Evolutionary conservation across 805 yeast genomes (phyloP), one percentile per base, ranked within the genome.

Genomic region (Spathaspora girioi): DNA sequence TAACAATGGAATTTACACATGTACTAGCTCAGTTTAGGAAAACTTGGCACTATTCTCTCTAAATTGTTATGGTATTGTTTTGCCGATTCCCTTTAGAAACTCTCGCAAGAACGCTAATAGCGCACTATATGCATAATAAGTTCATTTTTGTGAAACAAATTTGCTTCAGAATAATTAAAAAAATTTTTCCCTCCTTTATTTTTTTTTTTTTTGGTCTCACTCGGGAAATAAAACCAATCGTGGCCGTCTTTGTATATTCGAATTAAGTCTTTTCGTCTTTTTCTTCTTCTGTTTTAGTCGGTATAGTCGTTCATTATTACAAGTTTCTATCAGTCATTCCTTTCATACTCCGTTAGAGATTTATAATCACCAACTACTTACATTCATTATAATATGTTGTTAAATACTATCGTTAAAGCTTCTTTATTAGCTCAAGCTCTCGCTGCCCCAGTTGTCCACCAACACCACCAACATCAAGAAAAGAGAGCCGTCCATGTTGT

Each of bases 361-460:
- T 26, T 29, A 45, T n/a, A 32, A 20, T 35, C 5, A 35, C 38
- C 47, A 31, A 49, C 50, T 49, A 38, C 47, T 49, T 54, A 50
- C 51, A 53, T 19, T 43, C 55, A 44, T 50, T 53, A 15, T 46
- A 31, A n/a, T 35, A 81, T 80, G 84, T 77, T 78, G 68, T 78
- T 83, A 63, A 67, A 68, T 46, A 59, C 73, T 41, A 62, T 81
- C 61, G 75, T 73, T 59, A 68, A 79, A 49, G 80, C 84, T 50
- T 63, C 82, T 49, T 63, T 82, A 50, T 67, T 77, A 53, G 78
- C 79, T 59, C 66, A 80, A 48, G 76, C 78, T 47, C 54, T 77
- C 41, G 86, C 89, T 55, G 81, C 79, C 50, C 89, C 90, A 53
- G 77, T 73, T 51, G 86, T 81, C 59, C 40, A 75, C 57, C 90